Percentiles rank a stretch among this genome's conserved stretches.
Conservation (phyloP, 192 early-diverging fungal genomes). For the Backusella macrospora region DNA sequence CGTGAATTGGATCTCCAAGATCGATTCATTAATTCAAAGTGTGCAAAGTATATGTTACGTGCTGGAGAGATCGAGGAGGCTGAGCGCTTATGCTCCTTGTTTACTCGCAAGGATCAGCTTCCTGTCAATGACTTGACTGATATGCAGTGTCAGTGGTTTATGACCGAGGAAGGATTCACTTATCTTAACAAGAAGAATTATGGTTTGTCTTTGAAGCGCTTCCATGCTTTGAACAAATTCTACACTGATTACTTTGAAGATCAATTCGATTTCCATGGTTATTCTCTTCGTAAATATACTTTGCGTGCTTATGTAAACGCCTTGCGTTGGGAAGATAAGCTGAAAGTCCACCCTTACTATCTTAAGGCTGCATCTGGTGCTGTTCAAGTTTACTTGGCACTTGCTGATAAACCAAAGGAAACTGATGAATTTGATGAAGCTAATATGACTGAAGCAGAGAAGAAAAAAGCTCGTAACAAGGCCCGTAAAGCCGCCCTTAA, state of each 20-base stretch:
- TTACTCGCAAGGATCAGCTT: constrained; percentile 68
- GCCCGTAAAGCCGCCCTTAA: constrained; percentile 76
- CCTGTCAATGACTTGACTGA: constrained; percentile 82
- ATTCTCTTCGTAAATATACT: constrained; percentile 88
- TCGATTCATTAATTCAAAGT: constrained; percentile 93
- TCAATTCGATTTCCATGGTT: constrained; percentile 96
- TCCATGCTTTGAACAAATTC: constrained; percentile 79
- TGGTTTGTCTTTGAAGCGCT: constrained; percentile 87
- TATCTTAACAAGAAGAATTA: constrained; percentile 65
- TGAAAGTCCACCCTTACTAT: constrained; percentile 74
- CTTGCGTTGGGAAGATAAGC: constrained; percentile 74
- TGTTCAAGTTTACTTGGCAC: constrained; percentile 57
- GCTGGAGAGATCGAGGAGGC: constrained; percentile 81
- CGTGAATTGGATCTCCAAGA: constrained; percentile 92
- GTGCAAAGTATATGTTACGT: constrained; percentile 92
- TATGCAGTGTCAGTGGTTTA: constrained; percentile 94
- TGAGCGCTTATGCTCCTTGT: constrained; percentile 80
- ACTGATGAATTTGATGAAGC: constrained; percentile 54
- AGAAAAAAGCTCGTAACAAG: constrained; percentile 78
- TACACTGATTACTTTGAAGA: constrained; percentile 88
- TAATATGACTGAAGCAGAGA: constrained; percentile 70
- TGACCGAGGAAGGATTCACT: constrained; percentile 76
- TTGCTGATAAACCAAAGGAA: constrained; percentile 59
- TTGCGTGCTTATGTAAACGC: constrained; percentile 85
- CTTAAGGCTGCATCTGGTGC: constrained; percentile 77